Conservation (phyloP, 1,284 basidiomycete genomes). For the Coniferiporia weirii region DNA sequence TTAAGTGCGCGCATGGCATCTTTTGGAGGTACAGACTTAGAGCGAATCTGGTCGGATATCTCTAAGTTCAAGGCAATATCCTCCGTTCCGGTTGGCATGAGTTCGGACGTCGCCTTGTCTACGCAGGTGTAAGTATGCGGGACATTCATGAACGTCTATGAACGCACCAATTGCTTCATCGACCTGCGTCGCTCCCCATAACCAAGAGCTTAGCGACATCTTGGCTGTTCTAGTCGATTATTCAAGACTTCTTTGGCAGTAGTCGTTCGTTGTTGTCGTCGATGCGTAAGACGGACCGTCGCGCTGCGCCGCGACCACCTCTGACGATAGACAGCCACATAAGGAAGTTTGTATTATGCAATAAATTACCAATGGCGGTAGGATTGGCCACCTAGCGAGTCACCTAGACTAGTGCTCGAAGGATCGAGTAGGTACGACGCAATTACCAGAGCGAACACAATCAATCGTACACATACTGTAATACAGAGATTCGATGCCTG, state of each 20-base stretch:
- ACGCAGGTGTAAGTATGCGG: constrained; percentile 1
- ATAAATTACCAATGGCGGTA: neutral
- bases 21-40: constrained; percentile 82
- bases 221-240: constrained; percentile 24
- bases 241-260: neutral
- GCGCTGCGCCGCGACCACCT: neutral
- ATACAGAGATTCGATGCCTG: too few species aligned
- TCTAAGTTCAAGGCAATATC: constrained; percentile 94
- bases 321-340: neutral
- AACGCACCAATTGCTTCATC: constrained; percentile 70
- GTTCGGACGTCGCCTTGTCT: constrained; percentile 92
- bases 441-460: too few species aligned
- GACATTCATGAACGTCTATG: neutral
- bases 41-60: constrained; percentile 94
- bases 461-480: too few species aligned
- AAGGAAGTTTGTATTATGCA: neutral
- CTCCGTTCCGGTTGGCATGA: constrained; percentile 75
- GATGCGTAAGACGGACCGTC: neutral
- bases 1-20: constrained; percentile 89
- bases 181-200: constrained; percentile 74
- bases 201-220: constrained; percentile 51
- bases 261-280: constrained; percentile 1
- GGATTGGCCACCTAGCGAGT: neutral
- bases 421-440: too few species aligned
- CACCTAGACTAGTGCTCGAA: too few species aligned